Evolutionary conservation across 164 flowering plant genomes (phyloP).

Genomic region (Macadamia integrifolia): DNA sequence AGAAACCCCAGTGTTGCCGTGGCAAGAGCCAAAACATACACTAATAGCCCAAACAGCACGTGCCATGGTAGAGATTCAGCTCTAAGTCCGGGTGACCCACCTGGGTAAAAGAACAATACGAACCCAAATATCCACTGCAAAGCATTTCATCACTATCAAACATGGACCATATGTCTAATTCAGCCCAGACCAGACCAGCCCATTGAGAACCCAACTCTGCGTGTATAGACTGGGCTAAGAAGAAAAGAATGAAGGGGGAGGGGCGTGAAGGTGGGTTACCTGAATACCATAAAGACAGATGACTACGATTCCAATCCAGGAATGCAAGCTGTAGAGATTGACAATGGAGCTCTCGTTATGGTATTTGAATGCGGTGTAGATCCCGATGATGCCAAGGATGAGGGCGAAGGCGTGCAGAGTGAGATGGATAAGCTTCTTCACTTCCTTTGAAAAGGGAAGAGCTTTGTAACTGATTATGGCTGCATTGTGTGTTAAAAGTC

Average conservation of each 20-base stretch:
- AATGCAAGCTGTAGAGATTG: constrained; percentile 89
- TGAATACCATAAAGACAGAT: constrained; percentile 77
- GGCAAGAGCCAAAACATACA: constrained; percentile 58
- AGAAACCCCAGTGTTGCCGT: constrained; percentile 70
- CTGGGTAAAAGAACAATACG: constrained; percentile 69
- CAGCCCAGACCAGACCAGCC: too few relatives aligned
- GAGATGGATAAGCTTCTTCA: constrained; percentile 76
- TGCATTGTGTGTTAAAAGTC: constrained; percentile 24
- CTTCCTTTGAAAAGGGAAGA: constrained; percentile 53
- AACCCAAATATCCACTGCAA: constrained; percentile 88
- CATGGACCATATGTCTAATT: not conserved
- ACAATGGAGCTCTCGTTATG: constrained; percentile 78
- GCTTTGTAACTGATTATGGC: constrained; percentile 83
- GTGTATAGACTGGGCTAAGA: too few relatives aligned
- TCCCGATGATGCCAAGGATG: constrained; percentile 65
- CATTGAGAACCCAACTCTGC: too few relatives aligned
- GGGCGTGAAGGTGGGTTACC: constrained; percentile 32
- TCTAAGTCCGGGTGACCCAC: constrained; percentile 43
- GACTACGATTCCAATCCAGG: constrained; percentile 83
- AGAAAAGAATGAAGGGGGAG: too few relatives aligned
- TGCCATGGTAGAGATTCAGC: constrained; percentile 76
- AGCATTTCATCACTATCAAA: not conserved
- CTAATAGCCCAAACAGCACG: constrained; percentile 57
- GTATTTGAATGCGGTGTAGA: constrained; percentile 67
- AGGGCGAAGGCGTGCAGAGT: constrained; percentile 71